Conservation (phyloP, 352 stramenopile genomes). For the Lagenidium giganteum region DNA sequence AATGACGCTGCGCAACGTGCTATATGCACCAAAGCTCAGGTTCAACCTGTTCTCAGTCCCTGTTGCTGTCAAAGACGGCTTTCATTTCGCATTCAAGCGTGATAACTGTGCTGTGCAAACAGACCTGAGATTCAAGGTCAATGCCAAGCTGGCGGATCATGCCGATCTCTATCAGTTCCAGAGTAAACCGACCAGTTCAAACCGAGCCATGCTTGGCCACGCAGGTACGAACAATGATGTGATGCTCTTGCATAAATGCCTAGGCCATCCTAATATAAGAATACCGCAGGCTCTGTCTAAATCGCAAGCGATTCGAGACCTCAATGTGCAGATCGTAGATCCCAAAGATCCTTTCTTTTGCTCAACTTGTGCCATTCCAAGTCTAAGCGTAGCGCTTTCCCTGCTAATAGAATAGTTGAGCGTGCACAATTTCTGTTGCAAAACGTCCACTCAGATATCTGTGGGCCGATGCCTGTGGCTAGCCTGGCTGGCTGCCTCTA, state of each 20-base stretch:
- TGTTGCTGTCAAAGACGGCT: no score
- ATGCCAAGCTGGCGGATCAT: neutral
- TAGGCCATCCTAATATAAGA: no score
- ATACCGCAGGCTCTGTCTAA: no score
- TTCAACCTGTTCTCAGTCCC: no score
- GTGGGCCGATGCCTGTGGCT: constrained; percentile 6
- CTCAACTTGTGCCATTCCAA: constrained; percentile 9
- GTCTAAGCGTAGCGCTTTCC: constrained; percentile 7
- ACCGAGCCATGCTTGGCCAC: no score
- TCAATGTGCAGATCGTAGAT: neutral
- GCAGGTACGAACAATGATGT: no score
- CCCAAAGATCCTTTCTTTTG: constrained; percentile 4
- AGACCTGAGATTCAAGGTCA: constrained; percentile 5
- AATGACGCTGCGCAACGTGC: neutral
- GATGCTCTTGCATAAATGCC: no score
- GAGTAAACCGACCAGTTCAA: no score
- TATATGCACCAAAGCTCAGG: neutral
- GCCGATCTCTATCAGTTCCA: neutral
- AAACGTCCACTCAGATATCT: constrained; percentile 11
- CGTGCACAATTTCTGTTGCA: constrained; percentile 6
- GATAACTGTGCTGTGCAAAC: neutral
- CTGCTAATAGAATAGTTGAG: constrained; percentile 15
- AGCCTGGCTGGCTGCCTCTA: no score
- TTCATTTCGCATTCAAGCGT: no score
- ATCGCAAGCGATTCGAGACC: neutral